A percentile compares a stretch with the other conserved stretches of the same genome.
These are phyloP conservation scores for Plasmodium chabaudi DNA, from an alignment of 169 alveolate genomes.

Conservation along the genomic window DNA sequence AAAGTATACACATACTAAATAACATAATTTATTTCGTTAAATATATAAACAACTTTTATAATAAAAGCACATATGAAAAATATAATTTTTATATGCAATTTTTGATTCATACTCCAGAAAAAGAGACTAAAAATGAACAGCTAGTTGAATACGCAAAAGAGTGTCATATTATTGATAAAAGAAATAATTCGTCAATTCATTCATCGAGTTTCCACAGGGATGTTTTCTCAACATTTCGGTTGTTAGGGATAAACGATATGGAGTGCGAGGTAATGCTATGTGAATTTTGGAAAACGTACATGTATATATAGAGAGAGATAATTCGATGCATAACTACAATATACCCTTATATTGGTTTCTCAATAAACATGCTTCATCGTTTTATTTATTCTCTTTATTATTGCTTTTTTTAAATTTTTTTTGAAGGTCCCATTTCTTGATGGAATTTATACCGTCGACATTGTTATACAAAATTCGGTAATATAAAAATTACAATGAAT, in stretches of 20 bases:
- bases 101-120: conserved; percentile 4
- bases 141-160: conserved; percentile 33
- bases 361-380: neutral
- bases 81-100: conserved; percentile 36
- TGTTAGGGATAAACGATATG: conserved; percentile 42
- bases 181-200: neutral
- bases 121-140: conserved; percentile 10
- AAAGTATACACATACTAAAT: conserved; percentile 41
- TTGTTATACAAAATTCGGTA: conserved; percentile 52
- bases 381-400: neutral
- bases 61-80: conserved; percentile 21
- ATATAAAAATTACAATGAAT: neutral
- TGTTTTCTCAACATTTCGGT: conserved; percentile 20
- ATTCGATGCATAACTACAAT: neutral
- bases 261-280: conserved; percentile 30
- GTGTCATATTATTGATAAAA: conserved; percentile 8
- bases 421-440: conserved; percentile 68
- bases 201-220: conserved; percentile 72
- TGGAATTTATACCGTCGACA: conserved; percentile 68
- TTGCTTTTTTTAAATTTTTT: neutral
- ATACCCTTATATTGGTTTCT: neutral
- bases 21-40: conserved; percentile 46
- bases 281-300: no score
- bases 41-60: conserved; percentile 52
- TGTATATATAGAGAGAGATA: no score